These are phyloP conservation scores for Knoxdaviesia proteae DNA, from an alignment of 2,329 filamentous ascomycete genomes.

Conservation along the genomic window DNA sequence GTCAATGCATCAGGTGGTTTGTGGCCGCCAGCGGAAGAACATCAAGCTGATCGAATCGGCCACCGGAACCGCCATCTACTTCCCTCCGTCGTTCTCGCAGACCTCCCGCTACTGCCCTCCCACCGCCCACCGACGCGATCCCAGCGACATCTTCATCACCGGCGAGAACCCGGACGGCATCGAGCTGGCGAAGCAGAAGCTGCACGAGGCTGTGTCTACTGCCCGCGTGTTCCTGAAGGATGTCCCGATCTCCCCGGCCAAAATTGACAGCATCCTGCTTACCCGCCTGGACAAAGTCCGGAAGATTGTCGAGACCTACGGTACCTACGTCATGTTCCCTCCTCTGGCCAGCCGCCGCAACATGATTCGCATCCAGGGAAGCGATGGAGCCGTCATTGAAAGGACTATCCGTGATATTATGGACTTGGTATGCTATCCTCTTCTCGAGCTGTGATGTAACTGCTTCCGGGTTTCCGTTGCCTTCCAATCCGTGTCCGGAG, in stretches of 20 bases:
- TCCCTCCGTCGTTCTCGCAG: slow-evolving; percentile 80
- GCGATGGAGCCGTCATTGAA: slow-evolving; percentile 84
- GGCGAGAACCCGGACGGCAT: slow-evolving; percentile 74
- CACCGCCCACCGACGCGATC: slow-evolving; percentile 60
- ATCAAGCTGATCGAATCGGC: slow-evolving; percentile 94
- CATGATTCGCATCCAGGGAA: slow-evolving; percentile 75
- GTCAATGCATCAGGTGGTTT: slow-evolving; percentile 77
- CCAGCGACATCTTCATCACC: slow-evolving; percentile 87
- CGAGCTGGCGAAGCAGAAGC: slow-evolving; percentile 69
- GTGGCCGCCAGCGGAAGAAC: slow-evolving; percentile 84
- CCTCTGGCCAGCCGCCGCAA: slow-evolving; percentile 68
- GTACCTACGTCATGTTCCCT: slow-evolving; percentile 84
- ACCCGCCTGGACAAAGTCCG: slow-evolving; percentile 87
- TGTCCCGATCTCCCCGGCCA: slow-evolving; percentile 69
- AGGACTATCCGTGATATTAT: slow-evolving; percentile 90
- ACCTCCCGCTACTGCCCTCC: slow-evolving; percentile 79
- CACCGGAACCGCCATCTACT: slow-evolving; percentile 94
- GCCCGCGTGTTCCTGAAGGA: slow-evolving; percentile 83
- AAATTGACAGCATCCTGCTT: slow-evolving; percentile 85
- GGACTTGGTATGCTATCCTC: slow-evolving; percentile 46
- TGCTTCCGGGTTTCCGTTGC: background rate
- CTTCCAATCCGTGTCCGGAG: background rate
- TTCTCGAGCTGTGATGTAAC: slow-evolving; percentile 1
- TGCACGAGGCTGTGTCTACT: slow-evolving; percentile 64
- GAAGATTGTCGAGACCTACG: slow-evolving; percentile 93